Conservation (phyloP, 495 filamentous ascomycete genomes). For the Lophiotrema nucula region DNA sequence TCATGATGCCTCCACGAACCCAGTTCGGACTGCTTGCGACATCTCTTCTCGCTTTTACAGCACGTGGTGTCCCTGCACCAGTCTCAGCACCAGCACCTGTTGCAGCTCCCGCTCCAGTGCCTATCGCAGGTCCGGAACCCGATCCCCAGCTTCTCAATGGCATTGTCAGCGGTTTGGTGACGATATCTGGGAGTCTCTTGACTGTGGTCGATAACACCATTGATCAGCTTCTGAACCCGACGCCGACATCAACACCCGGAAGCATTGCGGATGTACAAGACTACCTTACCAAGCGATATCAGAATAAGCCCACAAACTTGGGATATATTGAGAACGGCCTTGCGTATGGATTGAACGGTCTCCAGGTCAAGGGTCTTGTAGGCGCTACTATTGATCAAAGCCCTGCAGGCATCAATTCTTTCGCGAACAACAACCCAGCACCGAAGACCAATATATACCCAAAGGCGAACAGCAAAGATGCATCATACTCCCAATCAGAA, state of each 20-base stretch:
- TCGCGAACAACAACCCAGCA: conserved; percentile 6
- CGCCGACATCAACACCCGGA: neutral
- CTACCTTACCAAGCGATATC: neutral
- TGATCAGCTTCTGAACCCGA: neutral
- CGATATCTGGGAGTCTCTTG: neutral
- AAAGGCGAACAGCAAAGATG: conserved; percentile 39
- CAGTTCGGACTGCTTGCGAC: too few species aligned
- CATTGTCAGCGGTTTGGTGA: neutral
- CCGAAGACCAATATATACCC: conserved; percentile 35
- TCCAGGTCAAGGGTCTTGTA: neutral
- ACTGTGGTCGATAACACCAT: neutral
- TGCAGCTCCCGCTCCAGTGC: neutral
- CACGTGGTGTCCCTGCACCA: too few species aligned
- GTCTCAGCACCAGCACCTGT: too few species aligned
- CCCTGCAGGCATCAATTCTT: conserved; percentile 16
- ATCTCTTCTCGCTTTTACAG: too few species aligned
- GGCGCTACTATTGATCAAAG: neutral
- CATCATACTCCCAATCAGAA: conserved; percentile 47
- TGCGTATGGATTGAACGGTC: neutral
- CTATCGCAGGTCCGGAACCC: neutral
- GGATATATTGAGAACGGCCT: conserved; percentile 3
- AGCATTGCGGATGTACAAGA: neutral
- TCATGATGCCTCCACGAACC: too few species aligned
- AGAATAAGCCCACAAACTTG: neutral
- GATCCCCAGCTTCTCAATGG: neutral